phyloP scores from a whole-genome alignment of 1,284 basidiomycete genomes.

The Cutaneotrichosporon dermatis region DNA sequence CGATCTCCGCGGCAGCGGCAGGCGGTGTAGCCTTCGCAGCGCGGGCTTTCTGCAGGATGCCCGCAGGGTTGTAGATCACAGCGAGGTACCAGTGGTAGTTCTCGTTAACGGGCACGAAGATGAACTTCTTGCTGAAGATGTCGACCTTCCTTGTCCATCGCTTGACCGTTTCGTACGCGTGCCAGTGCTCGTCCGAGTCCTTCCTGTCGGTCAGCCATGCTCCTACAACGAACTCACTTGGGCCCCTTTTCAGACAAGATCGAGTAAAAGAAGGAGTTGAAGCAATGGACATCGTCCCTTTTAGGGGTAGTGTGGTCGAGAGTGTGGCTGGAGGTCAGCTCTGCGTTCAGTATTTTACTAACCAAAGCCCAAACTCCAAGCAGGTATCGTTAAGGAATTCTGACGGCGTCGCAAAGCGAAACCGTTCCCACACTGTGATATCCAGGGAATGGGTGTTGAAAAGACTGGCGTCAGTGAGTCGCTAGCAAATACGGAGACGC shows the following conservation, averaged over 20 bases:
- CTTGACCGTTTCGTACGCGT: conserved; percentile 75
- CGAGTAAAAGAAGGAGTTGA: conserved; percentile 97
- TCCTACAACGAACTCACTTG: conserved; percentile 53
- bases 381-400: conserved; percentile 94
- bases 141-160: conserved; percentile 87
- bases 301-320: background rate
- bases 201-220: conserved; percentile 18
- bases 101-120: conserved; percentile 96
- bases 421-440: conserved; percentile 70
- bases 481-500: background rate
- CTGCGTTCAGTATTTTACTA: conserved; percentile 32
- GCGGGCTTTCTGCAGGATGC: background rate
- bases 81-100: conserved; percentile 97
- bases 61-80: conserved; percentile 74
- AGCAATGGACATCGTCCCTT: conserved; percentile 58
- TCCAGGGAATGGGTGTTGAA: conserved; percentile 69
- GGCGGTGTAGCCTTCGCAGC: background rate
- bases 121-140: conserved; percentile 83
- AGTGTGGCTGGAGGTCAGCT: conserved; percentile 1
- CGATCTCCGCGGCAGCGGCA: background rate
- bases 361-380: conserved; percentile 93
- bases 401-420: conserved; percentile 57
- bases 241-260: conserved; percentile 65
- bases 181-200: conserved; percentile 24
- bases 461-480: conserved; percentile 53